Evolutionary conservation across 768 basidiomycete species (phyloP).

Genomic region (Mycena latifolia): DNA sequence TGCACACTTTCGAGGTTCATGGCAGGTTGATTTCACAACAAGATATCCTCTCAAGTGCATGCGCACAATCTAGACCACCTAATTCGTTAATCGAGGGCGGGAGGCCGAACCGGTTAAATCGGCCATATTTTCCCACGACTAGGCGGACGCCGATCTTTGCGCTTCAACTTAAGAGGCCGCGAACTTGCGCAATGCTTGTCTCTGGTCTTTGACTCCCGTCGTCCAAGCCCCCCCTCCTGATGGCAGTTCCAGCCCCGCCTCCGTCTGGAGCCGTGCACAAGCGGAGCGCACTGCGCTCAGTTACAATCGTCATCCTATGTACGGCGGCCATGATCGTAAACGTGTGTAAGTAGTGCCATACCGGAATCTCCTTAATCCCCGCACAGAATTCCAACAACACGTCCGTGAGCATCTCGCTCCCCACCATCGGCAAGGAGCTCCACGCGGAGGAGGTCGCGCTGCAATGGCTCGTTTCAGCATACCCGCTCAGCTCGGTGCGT

Average conservation of each 20-base stretch:
- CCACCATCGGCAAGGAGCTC: slow-evolving; percentile 49
- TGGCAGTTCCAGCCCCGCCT: slow-evolving; percentile 12
- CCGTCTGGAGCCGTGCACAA: not conserved
- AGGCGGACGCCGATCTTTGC: no score
- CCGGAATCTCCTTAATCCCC: not conserved
- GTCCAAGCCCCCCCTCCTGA: not conserved
- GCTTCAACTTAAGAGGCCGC: no score
- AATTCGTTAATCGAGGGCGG: no score
- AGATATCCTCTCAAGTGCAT: no score
- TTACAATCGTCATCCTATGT: not conserved
- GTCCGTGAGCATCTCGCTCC: slow-evolving; percentile 48
- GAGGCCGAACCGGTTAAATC: no score
- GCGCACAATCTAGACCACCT: no score
- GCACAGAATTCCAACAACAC: slow-evolving; percentile 28
- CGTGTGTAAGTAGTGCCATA: not conserved
- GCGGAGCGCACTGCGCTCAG: not conserved
- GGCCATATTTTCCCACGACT: no score
- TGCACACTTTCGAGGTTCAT: no score
- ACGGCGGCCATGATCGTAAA: not conserved
- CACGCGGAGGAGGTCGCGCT: slow-evolving; percentile 55
- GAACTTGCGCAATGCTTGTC: no score
- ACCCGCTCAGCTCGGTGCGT: slow-evolving; percentile 59
- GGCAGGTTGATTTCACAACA: no score
- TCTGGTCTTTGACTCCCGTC: no score
- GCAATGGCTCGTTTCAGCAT: slow-evolving; percentile 65